phyloP scores from a whole-genome alignment of 768 basidiomycete species.

The Rhizopogon vinicolor region DNA sequence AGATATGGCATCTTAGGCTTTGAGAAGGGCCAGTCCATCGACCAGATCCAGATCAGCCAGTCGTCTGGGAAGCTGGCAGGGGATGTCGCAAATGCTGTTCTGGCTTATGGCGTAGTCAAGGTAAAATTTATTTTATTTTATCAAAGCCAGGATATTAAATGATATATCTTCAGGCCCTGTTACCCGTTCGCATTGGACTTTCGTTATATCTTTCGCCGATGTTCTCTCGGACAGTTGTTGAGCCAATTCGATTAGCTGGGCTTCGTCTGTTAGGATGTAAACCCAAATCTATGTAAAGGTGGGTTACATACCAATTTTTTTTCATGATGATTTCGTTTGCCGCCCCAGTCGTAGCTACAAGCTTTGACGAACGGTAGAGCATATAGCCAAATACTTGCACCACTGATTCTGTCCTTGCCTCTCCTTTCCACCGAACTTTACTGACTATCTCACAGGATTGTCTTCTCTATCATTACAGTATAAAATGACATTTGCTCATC shows the following conservation, averaged over 20 bases:
- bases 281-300: conserved; percentile 13
- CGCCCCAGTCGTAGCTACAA: conserved; percentile 69
- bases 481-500: too few species aligned
- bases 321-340: conserved; percentile 61
- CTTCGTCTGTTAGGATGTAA: conserved; percentile 8
- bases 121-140: conserved; percentile 36
- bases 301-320: conserved; percentile 17
- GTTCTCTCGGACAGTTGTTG: conserved; percentile 63
- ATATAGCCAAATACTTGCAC: conserved; percentile 64
- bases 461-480: neutral
- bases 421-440: neutral
- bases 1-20: conserved; percentile 82
- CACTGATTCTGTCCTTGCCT: conserved; percentile 38
- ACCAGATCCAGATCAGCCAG: neutral
- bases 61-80: conserved; percentile 49
- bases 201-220: conserved; percentile 71
- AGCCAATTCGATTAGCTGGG: conserved; percentile 44
- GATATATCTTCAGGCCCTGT: conserved; percentile 45
- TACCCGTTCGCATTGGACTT: conserved; percentile 57
- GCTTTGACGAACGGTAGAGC: conserved; percentile 66
- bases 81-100: conserved; percentile 76
- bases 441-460: neutral
- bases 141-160: neutral
- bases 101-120: conserved; percentile 81
- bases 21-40: conserved; percentile 38